phyloP scores from a whole-genome alignment of 148 eudicot species.

The Cornus controversa region DNA sequence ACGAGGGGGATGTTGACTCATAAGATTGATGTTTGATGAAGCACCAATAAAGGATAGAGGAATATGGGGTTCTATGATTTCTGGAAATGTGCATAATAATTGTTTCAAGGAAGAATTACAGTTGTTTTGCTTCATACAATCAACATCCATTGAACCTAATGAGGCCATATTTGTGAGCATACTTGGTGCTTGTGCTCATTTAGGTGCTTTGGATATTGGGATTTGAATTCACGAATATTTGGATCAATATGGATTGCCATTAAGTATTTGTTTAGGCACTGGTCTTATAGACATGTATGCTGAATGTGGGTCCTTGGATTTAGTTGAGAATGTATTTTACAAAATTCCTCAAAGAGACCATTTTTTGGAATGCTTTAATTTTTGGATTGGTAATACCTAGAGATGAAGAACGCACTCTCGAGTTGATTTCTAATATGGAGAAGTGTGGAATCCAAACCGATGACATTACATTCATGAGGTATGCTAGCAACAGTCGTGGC shows the following conservation, averaged over 20 bases:
- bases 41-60: slow-evolving; percentile 30
- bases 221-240: slow-evolving; percentile 30
- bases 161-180: slow-evolving; percentile 27
- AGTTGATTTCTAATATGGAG: slow-evolving; percentile 28
- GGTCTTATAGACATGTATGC: slow-evolving; percentile 36
- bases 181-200: slow-evolving; percentile 34
- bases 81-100: slow-evolving; percentile 37
- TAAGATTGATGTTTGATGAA: slow-evolving; percentile 36
- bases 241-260: not conserved
- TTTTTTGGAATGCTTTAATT: slow-evolving; percentile 38
- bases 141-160: slow-evolving; percentile 20
- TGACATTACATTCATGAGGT: slow-evolving; percentile 29
- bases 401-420: slow-evolving; percentile 21
- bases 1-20: slow-evolving; percentile 20
- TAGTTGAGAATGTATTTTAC: slow-evolving; percentile 30
- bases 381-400: slow-evolving; percentile 33
- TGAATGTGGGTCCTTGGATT: slow-evolving; percentile 36
- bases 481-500: too few species aligned
- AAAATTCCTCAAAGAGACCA: slow-evolving; percentile 31
- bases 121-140: slow-evolving; percentile 31
- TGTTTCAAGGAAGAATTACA: slow-evolving; percentile 34
- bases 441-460: slow-evolving; percentile 20
- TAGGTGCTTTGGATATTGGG: slow-evolving; percentile 36
- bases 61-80: slow-evolving; percentile 37
- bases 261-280: slow-evolving; percentile 24